Conservation (phyloP, 495 filamentous ascomycete genomes). For the Terfezia boudieri region DNA sequence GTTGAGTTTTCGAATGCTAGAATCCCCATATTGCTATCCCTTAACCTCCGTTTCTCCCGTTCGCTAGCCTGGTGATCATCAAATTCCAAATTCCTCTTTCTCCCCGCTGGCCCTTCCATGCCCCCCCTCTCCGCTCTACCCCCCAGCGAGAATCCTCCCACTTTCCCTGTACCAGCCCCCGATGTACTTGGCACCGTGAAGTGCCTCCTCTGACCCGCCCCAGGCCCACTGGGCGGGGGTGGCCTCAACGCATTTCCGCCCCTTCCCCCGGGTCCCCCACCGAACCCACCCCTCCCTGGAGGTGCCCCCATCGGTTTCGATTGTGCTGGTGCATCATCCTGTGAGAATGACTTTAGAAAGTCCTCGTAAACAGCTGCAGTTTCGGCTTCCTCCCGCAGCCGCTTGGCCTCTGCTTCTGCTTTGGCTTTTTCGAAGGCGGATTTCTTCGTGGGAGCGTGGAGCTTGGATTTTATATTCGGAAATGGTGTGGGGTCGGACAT, state of each 20-base stretch:
- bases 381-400: slow-evolving; percentile 64
- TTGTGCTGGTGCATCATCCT: neutral
- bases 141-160: slow-evolving; percentile 21
- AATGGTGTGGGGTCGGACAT: slow-evolving; percentile 23
- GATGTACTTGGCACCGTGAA: neutral
- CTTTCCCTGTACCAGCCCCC: neutral
- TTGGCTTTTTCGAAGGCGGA: slow-evolving; percentile 84
- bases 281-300: neutral
- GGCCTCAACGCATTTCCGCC: neutral
- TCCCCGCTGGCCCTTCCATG: slow-evolving; percentile 9
- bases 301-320: neutral
- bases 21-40: slow-evolving; percentile 21
- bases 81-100: neutral
- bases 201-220: neutral
- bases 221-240: neutral
- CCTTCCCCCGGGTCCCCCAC: neutral
- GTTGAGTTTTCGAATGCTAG: slow-evolving; percentile 35
- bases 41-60: slow-evolving; percentile 18
- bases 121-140: slow-evolving; percentile 39
- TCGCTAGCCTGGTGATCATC: slow-evolving; percentile 1
- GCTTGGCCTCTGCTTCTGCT: slow-evolving; percentile 82
- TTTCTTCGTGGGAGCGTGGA: slow-evolving; percentile 63
- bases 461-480: slow-evolving; percentile 64
- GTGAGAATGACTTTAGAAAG: slow-evolving; percentile 60
- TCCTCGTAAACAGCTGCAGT: slow-evolving; percentile 77